phyloP scores from a whole-genome alignment of 768 basidiomycete species.

The Suillus luteus region DNA sequence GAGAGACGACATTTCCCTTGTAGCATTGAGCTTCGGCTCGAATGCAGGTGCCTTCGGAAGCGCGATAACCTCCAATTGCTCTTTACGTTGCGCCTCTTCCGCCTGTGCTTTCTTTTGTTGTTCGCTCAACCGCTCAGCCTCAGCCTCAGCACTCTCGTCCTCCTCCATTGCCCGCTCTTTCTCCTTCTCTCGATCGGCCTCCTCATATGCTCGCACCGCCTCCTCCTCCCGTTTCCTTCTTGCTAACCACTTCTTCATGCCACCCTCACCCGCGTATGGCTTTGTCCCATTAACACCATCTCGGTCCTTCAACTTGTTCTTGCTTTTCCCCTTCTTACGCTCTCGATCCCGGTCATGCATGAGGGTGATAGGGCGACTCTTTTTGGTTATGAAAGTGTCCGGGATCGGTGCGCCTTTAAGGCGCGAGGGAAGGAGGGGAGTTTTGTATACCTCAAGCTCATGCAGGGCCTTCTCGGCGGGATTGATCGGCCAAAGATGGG shows the following conservation, averaged over 20 bases:
- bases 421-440: conserved; percentile 71
- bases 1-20: conserved; percentile 49
- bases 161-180: conserved; percentile 37
- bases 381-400: conserved; percentile 63
- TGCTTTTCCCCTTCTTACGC: conserved; percentile 42
- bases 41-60: conserved; percentile 21
- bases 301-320: conserved; percentile 38
- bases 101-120: conserved; percentile 22
- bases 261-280: conserved; percentile 78
- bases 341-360: conserved; percentile 60
- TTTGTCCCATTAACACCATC: conserved; percentile 56
- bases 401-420: conserved; percentile 46
- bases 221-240: conserved; percentile 60
- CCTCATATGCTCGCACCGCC: conserved; percentile 32
- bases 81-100: conserved; percentile 10
- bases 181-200: conserved; percentile 31
- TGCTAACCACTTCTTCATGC: conserved; percentile 75
- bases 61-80: conserved; percentile 20
- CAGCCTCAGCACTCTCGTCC: conserved; percentile 35
- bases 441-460: conserved; percentile 77
- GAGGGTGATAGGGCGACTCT: conserved; percentile 44
- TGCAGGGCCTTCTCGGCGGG: conserved; percentile 69
- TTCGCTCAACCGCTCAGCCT: conserved; percentile 15
- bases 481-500: conserved; percentile 39
- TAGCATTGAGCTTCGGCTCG: conserved; percentile 23